phyloP scores from a whole-genome alignment of 2,329 filamentous ascomycete genomes.

The Saccharata proteae region DNA sequence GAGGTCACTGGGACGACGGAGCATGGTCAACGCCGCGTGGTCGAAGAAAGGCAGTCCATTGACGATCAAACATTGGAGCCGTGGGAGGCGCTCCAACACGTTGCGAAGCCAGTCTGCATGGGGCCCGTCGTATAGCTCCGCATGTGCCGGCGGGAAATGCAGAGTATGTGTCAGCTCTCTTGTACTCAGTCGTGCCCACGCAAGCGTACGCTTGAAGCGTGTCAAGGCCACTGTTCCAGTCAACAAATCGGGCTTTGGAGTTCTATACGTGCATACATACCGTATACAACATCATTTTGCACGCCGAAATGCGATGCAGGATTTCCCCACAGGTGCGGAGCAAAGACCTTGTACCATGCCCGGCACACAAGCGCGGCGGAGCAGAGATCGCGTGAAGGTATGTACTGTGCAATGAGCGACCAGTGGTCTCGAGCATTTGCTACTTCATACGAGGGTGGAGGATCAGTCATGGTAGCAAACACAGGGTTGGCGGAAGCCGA shows the following conservation, averaged over 20 bases:
- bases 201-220: conserved; percentile 45
- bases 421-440: conserved; percentile 44
- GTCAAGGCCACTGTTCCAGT: conserved; percentile 40
- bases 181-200: conserved; percentile 39
- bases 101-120: conserved; percentile 48
- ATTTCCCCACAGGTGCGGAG: conserved; percentile 49
- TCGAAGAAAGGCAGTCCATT: conserved; percentile 50
- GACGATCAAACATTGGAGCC: conserved; percentile 47
- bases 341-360: conserved; percentile 46
- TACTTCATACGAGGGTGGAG: conserved; percentile 48
- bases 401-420: conserved; percentile 44
- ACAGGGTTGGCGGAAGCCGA: too few species aligned
- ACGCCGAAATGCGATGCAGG: conserved; percentile 50
- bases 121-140: conserved; percentile 48
- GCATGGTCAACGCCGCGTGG: conserved; percentile 41
- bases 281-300: conserved; percentile 49
- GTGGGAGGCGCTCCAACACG: conserved; percentile 44
- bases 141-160: conserved; percentile 47
- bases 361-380: conserved; percentile 43
- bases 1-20: conserved; percentile 26
- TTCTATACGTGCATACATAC: conserved; percentile 15
- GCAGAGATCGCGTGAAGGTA: conserved; percentile 44
- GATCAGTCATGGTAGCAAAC: conserved; percentile 40
- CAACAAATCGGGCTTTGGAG: not conserved
- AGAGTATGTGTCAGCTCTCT: conserved; percentile 48